These are phyloP conservation scores for Saccharomyces hybrid DNA, from an alignment of 1,139 yeast genomes.

Conservation along the genomic window DNA sequence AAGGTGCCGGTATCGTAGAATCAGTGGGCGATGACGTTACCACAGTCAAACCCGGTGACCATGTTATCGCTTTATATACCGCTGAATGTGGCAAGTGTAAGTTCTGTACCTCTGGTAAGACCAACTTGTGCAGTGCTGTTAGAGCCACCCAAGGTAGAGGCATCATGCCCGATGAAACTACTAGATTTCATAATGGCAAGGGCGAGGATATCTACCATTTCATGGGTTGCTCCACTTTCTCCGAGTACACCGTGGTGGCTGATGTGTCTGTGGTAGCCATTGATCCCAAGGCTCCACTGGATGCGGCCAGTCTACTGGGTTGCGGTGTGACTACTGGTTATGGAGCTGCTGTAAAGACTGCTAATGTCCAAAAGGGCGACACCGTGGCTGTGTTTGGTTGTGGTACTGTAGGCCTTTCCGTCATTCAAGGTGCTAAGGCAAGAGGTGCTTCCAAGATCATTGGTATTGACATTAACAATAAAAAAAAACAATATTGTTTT, in stretches of 20 bases:
- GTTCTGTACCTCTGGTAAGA: slow-evolving; percentile 90
- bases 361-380: slow-evolving; percentile 85
- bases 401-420: slow-evolving; percentile 94
- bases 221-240: slow-evolving; percentile 96
- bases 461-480: slow-evolving; percentile 78
- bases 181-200: slow-evolving; percentile 67
- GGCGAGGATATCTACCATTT: slow-evolving; percentile 82
- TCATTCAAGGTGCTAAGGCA: slow-evolving; percentile 85
- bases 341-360: slow-evolving; percentile 95
- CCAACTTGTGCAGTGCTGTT: slow-evolving; percentile 86
- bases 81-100: slow-evolving; percentile 95
- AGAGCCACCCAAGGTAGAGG: slow-evolving; percentile 90
- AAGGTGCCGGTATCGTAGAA: slow-evolving; percentile 95
- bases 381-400: slow-evolving; percentile 95
- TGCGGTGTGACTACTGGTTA: slow-evolving; percentile 98
- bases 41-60: slow-evolving; percentile 79
- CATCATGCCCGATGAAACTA: slow-evolving; percentile 92
- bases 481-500: slow-evolving; percentile 75
- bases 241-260: slow-evolving; percentile 95
- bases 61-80: slow-evolving; percentile 85
- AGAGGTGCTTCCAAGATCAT: slow-evolving; percentile 78
- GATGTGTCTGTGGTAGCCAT: slow-evolving; percentile 96
- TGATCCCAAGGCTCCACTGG: slow-evolving; percentile 72
- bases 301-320: slow-evolving; percentile 85
- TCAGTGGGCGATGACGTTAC: slow-evolving; percentile 89